Conservation (phyloP, 257 asterid species). For the Capsicum chinense region DNA sequence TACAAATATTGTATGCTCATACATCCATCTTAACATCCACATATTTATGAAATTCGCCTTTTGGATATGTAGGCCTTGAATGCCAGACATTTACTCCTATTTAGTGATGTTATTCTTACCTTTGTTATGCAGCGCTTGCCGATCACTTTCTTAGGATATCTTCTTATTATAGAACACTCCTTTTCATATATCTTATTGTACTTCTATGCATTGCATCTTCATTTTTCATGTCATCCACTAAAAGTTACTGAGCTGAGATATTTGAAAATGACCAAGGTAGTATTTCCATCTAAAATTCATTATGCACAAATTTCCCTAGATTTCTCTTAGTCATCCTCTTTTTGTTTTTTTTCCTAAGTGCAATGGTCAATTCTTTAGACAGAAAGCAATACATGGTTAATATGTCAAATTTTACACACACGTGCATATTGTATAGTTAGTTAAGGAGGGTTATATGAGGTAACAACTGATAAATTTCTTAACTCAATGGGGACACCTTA, state of each 20-base stretch:
- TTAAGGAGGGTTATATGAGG: not conserved
- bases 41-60: conserved; percentile 15
- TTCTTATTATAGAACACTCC: not conserved
- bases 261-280: not conserved
- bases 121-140: conserved; percentile 7
- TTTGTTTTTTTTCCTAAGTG: not conserved
- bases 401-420: not conserved
- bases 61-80: conserved; percentile 21
- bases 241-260: not conserved
- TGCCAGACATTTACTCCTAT: not conserved
- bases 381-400: not conserved
- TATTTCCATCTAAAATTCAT: not conserved
- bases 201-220: conserved; percentile 11
- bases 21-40: not conserved
- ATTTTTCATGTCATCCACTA: conserved; percentile 18
- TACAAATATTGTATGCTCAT: not conserved
- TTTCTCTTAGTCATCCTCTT: not conserved
- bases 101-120: not conserved
- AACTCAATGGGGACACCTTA: not conserved
- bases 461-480: not conserved
- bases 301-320: not conserved
- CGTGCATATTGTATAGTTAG: not conserved
- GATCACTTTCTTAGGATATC: conserved; percentile 9
- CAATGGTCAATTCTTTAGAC: not conserved
- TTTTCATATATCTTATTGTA: not conserved